Conservation (phyloP, 768 basidiomycete species). For the Kwoniella botswanensis region DNA sequence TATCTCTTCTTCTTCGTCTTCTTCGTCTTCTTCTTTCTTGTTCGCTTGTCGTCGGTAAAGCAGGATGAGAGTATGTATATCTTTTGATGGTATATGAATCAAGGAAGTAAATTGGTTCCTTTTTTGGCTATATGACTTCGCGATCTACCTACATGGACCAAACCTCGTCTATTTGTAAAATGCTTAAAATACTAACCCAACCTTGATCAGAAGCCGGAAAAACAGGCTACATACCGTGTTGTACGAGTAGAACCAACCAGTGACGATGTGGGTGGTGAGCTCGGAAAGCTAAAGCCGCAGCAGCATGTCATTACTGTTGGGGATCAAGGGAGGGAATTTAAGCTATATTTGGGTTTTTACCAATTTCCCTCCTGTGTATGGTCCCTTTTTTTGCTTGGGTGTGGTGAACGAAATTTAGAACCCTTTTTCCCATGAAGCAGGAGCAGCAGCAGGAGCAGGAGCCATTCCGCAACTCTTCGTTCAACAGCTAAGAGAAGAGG, state of each 20-base stretch:
- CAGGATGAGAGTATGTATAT: conserved; percentile 1
- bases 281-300: conserved; percentile 1
- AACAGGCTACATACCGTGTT: neutral
- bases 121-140: neutral
- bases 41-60: conserved; percentile 17
- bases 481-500: neutral
- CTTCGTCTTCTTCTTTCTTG: neutral
- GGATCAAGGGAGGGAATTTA: neutral
- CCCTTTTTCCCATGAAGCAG: neutral
- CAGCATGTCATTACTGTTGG: neutral
- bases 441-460: too few species aligned
- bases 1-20: neutral
- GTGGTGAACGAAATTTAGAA: neutral
- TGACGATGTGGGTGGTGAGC: neutral
- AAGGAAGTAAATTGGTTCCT: neutral
- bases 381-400: neutral
- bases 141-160: neutral
- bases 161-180: neutral
- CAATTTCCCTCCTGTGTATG: too few species aligned
- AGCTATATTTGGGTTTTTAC: conserved; percentile 8
- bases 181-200: neutral
- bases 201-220: conserved; percentile 7
- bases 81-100: neutral
- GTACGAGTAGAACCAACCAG: too few species aligned
- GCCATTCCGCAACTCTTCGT: neutral